Evolutionary conservation across 768 basidiomycete genomes (phyloP), one percentile per base, ranked within the genome.

Genomic region (Cystofilobasidium bisporidii): DNA sequence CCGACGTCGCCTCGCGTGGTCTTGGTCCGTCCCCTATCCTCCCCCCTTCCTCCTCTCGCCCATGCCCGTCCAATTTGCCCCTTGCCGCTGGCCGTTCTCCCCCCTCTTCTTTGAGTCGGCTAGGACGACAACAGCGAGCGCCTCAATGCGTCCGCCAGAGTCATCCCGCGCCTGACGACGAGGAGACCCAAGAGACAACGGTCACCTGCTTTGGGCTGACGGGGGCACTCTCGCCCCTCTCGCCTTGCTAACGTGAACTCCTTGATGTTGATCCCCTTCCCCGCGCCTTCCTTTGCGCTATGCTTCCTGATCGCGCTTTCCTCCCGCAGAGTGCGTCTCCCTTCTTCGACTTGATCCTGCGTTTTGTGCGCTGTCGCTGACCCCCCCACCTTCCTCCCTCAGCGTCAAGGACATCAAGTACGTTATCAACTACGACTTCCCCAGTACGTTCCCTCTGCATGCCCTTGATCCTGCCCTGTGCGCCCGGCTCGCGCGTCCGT

Each of bases 351-450:
- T 36, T 8, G 20, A 22, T 32, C 33, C 18, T 32, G 32, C 48
- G 1, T n/a, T 14, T 30, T 63, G 55, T n/a, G 40, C 30, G 41
- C 22, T 17, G 36, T 28, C n/a, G 74, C 74, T 72, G 69, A 70
- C 45, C n/a, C 70, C 53, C 33, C 48, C 64, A 70, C 72, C 71
- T 69, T 71, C 70, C 9, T 69, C 48, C 20, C 36, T 10, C 64
- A 45, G 94, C 82, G 93, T 98, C 79, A 97, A 98, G 87, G 93
- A 98, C 80, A 92, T 98, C 73, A 87, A 89, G 73, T 97, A 92
- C 79, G 92, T 97, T 71, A 91, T 98, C 61, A 63, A 71, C 67
- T 93, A 89, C 77, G 93, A 97, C 77, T 96, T 98, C 81, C 92
- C 93, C 0, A 96, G 48, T 50, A 28, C 22, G 48, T 50, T 24